Evolutionary conservation across 805 yeast genomes (phyloP).

Genomic region (Yarrowia deformans): DNA sequence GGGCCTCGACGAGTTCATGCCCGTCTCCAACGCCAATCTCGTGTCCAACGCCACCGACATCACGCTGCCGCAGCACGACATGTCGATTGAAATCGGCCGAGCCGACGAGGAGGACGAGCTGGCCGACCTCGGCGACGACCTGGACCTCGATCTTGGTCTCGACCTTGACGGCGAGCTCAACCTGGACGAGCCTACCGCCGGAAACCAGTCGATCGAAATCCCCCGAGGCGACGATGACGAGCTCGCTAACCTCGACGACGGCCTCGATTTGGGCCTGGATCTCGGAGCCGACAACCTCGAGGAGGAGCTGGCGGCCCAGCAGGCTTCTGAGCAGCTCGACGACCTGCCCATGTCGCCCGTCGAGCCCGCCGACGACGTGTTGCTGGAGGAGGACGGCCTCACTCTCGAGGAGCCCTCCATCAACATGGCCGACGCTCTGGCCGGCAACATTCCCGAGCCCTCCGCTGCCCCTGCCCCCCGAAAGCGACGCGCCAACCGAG

Average conservation of each 20-base stretch:
- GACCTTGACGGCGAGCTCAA: constrained; percentile 24
- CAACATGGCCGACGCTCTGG: constrained; percentile 34
- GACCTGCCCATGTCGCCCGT: constrained; percentile 37
- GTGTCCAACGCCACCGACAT: constrained; percentile 36
- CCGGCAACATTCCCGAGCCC: constrained; percentile 32
- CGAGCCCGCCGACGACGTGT: constrained; percentile 30
- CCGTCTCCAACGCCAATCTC: constrained; percentile 19
- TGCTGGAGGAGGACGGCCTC: constrained; percentile 26
- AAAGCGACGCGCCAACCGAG: constrained; percentile 17
- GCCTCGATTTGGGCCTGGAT: constrained; percentile 56
- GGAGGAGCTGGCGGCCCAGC: constrained; percentile 48
- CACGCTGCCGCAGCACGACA: constrained; percentile 38
- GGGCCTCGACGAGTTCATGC: constrained; percentile 27
- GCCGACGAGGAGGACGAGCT: constrained; percentile 46
- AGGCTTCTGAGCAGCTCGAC: constrained; percentile 27
- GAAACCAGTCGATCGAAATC: constrained; percentile 70
- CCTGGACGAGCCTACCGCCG: constrained; percentile 35
- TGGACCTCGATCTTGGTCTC: constrained; percentile 44
- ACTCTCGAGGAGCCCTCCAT: constrained; percentile 33
- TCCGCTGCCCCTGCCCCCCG: background rate
- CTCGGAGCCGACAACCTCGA: constrained; percentile 57
- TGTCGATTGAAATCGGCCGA: constrained; percentile 37
- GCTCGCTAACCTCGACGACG: constrained; percentile 49
- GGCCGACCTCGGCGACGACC: constrained; percentile 44
- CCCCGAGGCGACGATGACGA: constrained; percentile 59